These are phyloP conservation scores for Populus deltoides DNA, from an alignment of 345 rosid genomes.

Conservation along the genomic window DNA sequence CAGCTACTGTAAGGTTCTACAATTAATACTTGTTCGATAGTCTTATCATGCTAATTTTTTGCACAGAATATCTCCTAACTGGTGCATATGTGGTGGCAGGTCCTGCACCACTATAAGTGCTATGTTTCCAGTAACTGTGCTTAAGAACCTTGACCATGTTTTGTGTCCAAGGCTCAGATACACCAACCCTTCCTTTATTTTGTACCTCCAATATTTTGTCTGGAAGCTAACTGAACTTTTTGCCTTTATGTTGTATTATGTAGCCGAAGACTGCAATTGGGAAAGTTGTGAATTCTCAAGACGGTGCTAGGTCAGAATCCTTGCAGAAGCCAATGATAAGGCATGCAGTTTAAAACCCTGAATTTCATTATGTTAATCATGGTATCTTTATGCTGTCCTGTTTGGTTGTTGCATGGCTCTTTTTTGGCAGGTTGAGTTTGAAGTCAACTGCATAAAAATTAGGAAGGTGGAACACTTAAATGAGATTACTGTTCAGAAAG, in stretches of 20 bases:
- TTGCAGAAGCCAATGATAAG: conserved; percentile 55
- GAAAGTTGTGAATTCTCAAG: conserved; percentile 42
- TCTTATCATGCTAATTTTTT: conserved; percentile 19
- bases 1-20: conserved; percentile 7
- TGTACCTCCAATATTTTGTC: background rate
- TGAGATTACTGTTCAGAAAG: background rate
- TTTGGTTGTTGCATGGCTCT: conserved; percentile 21
- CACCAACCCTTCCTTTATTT: conserved; percentile 12
- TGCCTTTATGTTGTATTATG: conserved; percentile 17
- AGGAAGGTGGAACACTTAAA: background rate
- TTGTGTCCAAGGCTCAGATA: conserved; percentile 33
- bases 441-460: conserved; percentile 25
- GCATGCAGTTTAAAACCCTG: conserved; percentile 49
- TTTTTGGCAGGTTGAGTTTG: conserved; percentile 37
- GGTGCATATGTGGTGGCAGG: conserved; percentile 76
- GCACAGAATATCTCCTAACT: conserved; percentile 37
- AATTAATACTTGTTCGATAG: conserved; percentile 7
- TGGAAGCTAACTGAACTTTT: conserved; percentile 20
- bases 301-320: conserved; percentile 68
- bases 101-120: conserved; percentile 57
- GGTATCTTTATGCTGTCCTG: conserved; percentile 35
- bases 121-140: conserved; percentile 49
- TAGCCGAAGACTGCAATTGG: conserved; percentile 39
- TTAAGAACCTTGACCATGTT: conserved; percentile 37
- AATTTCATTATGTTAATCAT: conserved; percentile 23